Evolutionary conservation across 78 protist genomes (phyloP).

Genomic region (Acrasis kona): DNA sequence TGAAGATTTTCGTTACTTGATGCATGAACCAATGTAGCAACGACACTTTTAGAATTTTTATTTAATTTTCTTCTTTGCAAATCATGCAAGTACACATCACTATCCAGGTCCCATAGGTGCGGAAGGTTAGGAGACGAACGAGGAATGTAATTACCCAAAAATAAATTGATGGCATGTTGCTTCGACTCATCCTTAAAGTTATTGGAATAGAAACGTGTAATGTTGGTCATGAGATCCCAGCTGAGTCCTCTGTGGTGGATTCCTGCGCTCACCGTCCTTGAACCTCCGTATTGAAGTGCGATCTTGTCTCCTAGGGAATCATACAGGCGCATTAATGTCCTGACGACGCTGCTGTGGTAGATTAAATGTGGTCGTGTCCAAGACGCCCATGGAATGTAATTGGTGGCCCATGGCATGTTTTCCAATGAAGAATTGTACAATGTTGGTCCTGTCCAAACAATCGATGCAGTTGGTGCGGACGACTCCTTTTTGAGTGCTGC

Average conservation of each 20-base stretch:
- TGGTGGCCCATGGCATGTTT: slow-evolving; percentile 68
- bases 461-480: slow-evolving; percentile 75
- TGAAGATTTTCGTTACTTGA: too few species aligned
- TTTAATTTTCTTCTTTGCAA: background rate
- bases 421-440: slow-evolving; percentile 85
- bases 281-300: slow-evolving; percentile 84
- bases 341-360: background rate
- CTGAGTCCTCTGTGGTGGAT: slow-evolving; percentile 56
- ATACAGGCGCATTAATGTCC: slow-evolving; percentile 62
- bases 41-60: background rate
- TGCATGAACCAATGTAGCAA: background rate
- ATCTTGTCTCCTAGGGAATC: slow-evolving; percentile 77
- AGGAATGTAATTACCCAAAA: slow-evolving; percentile 72
- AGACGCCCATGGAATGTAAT: background rate
- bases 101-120: slow-evolving; percentile 59
- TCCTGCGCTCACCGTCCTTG: slow-evolving; percentile 51
- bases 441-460: slow-evolving; percentile 96
- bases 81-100: slow-evolving; percentile 63
- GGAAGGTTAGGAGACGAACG: background rate
- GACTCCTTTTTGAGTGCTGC: background rate
- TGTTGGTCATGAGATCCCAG: slow-evolving; percentile 36
- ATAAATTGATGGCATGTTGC: slow-evolving; percentile 76
- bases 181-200: slow-evolving; percentile 67
- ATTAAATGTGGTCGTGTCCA: background rate
- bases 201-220: slow-evolving; percentile 73